Evolutionary conservation across 148 eudicot species (phyloP), one percentile per base, ranked within the genome.

Genomic region (Fagopyrum tataricum): DNA sequence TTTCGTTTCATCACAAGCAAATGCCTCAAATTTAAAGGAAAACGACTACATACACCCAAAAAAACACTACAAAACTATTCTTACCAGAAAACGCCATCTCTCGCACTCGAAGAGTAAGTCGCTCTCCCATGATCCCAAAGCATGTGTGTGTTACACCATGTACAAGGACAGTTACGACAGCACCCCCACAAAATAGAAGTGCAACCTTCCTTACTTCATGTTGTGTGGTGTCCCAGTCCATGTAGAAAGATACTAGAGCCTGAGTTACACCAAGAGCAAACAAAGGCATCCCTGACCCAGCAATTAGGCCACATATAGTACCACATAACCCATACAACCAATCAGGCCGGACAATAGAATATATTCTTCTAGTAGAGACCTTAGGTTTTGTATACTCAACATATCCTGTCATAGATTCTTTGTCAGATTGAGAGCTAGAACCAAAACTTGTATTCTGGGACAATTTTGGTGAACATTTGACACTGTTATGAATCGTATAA

Each of bases 181-280:
- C 91, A 41, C 96, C 98, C 6, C 87, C 92, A 62, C 90, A 84
- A 77, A 95, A 95, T 41, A 95, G 87, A 47, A 91, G 72, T 4
- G 90, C 83, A 74, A 95, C 88, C 82, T 90, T 95, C 80, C 75
- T 88, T 72, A 95, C 88, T 82, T 91, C 96, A 21, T 67, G 84
- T 31, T 81, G 58, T 26, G 98, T 95, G 44, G 88, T 88, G 13
- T 88, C 93, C 98, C 98, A 95, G 43, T 83, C 98, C 96, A 85
- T 90, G 85, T 95, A 95, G 79, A 85, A 95, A 53, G 98, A 90
- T 44, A 91, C 96, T 49, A 95, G 91, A 74, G 97, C 97, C 76
- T 95, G 96, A 41, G 93, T 85, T 42, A 95, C 86, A 70, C 98
- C 98, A 56, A 95, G 96, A 46, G 98, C 98, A 72, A 95, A 95